Evolutionary conservation across 2,329 filamentous ascomycete species (phyloP), one percentile per base, ranked within the genome.

Genomic region (Apiospora pterosperma): DNA sequence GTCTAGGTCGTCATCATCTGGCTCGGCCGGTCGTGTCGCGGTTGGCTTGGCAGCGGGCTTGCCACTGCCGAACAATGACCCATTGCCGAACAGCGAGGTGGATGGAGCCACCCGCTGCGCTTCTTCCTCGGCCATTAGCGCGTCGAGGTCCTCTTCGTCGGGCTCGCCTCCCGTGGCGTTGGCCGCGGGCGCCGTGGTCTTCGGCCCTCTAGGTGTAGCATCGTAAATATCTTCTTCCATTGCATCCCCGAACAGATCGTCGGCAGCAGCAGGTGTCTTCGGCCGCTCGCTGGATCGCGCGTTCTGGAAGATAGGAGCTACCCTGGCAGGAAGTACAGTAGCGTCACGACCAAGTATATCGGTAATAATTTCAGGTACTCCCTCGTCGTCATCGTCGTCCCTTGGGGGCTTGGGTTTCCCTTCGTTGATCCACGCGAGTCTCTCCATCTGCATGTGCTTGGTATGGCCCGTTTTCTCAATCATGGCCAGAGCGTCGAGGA

Each of bases 391-490:
- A 0, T 75, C 75, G 14, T 70, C 71, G 2, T 73, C 69, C 0
- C 67, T 64, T 55, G 73, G 68, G 0, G 76, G 68, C 59, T 79
- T 85, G 0, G 88, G 87, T 69, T 86, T 91, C 10, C 85, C 82
- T 75, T 96, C 92, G 64, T 95, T 87, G 69, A 98, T 95, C 91
- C 93, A 97, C 67, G 91, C 88, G 75, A 87, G 87, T 66, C 95
- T 85, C 79, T 90, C 90, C 36, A 87, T 85, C 68, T 92, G 87
- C 75, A 98, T 85, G 16, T 84, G 83, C 74, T 92, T 94, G 71
- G 90, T 92, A 77, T 97, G 96, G 1, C 96, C 96, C 0, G 93
- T 84, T 78, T 97, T 97, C 76, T 99, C 96, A 2, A 98, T 92
- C 82, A 98, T 97, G 42, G 85, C 81, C 7, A 98, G 81, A 3